phyloP scores from a whole-genome alignment of 257 asterid genomes.

The Haberlea rhodopensis region DNA sequence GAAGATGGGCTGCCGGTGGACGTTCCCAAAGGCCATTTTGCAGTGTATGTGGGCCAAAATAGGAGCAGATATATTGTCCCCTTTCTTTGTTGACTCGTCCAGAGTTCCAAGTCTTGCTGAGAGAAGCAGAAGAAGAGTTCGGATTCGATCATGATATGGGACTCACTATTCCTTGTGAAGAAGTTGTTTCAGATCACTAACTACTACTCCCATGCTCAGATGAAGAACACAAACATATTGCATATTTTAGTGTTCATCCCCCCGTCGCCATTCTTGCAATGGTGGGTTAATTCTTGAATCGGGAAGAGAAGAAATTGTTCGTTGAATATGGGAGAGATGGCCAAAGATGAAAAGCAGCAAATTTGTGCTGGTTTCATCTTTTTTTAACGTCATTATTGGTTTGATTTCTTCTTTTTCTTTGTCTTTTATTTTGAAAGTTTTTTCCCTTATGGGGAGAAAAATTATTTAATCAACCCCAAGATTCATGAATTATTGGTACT shows the following conservation, averaged over 20 bases:
- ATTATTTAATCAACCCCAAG: slow-evolving; percentile 18
- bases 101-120: slow-evolving; percentile 40
- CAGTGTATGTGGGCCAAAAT: slow-evolving; percentile 45
- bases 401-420: not conserved
- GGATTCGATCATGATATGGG: slow-evolving; percentile 59
- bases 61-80: slow-evolving; percentile 49
- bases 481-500: slow-evolving; percentile 25
- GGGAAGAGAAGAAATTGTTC: not conserved
- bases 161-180: slow-evolving; percentile 52
- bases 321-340: slow-evolving; percentile 29
- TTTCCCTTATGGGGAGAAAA: not conserved
- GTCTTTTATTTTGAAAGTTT: slow-evolving; percentile 5
- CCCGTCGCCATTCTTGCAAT: not conserved
- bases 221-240: too few relatives aligned
- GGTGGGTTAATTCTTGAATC: not conserved
- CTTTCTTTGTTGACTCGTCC: slow-evolving; percentile 44
- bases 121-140: slow-evolving; percentile 50
- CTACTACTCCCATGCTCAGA: slow-evolving; percentile 44
- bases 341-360: slow-evolving; percentile 33
- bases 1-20: slow-evolving; percentile 35
- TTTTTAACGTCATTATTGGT: slow-evolving; percentile 36
- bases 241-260: not conserved
- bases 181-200: slow-evolving; percentile 41
- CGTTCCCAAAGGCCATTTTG: slow-evolving; percentile 51
- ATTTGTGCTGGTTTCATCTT: slow-evolving; percentile 17